phyloP scores from a whole-genome alignment of 164 flowering plant genomes.

The Vitis cinerea region DNA sequence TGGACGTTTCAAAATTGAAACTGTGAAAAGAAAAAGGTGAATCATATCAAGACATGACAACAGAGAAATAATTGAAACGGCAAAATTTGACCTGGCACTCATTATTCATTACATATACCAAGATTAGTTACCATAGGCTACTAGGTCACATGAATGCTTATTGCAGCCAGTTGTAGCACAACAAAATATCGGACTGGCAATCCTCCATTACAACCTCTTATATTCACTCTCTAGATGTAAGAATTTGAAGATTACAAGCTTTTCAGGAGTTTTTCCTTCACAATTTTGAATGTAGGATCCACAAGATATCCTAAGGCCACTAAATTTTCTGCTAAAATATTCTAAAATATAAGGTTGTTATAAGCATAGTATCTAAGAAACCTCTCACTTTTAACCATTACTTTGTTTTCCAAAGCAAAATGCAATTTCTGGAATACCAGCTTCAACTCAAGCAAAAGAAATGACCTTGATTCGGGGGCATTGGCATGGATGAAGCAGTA shows the following conservation, averaged over 20 bases:
- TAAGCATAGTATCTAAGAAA: background rate
- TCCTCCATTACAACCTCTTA: too few species aligned
- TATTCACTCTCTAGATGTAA: too few species aligned
- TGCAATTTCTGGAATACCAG: background rate
- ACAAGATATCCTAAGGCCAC: background rate
- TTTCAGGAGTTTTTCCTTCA: background rate
- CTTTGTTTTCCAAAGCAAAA: background rate
- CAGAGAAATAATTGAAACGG: too few species aligned
- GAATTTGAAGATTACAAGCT: background rate
- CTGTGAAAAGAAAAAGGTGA: constrained; percentile 25
- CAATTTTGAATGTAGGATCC: background rate
- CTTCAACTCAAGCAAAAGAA: background rate
- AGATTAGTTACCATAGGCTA: too few species aligned
- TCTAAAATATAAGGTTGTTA: background rate
- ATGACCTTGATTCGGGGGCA: constrained; percentile 73
- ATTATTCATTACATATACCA: too few species aligned
- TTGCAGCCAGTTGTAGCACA: too few species aligned
- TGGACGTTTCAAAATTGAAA: constrained; percentile 69
- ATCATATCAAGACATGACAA: background rate
- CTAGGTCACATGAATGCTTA: too few species aligned
- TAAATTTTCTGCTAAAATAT: background rate
- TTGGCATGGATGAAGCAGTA: constrained; percentile 68
- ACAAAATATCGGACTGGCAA: too few species aligned
- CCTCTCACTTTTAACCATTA: background rate
- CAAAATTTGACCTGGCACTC: too few species aligned